These are phyloP conservation scores for Ceratocystis cubensis DNA, from an alignment of 2,329 filamentous ascomycete genomes.

Conservation along the genomic window DNA sequence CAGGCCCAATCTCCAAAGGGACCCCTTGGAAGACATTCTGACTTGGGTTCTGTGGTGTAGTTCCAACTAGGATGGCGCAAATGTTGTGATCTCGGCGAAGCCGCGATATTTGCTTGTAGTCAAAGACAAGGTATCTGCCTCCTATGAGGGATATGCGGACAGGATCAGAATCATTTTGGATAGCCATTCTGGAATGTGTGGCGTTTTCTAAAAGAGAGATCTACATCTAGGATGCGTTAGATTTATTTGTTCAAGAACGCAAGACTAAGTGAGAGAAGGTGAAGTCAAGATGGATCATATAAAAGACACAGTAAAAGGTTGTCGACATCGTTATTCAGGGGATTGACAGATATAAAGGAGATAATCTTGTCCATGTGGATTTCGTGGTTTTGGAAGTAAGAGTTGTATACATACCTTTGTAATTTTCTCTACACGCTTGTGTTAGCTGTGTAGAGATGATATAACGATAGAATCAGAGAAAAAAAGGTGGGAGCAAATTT, in stretches of 20 bases:
- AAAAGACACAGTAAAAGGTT: slow-evolving; percentile 23
- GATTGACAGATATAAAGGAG: slow-evolving; percentile 43
- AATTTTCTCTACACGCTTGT: slow-evolving; percentile 20
- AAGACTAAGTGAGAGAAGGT: background rate
- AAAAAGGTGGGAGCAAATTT: slow-evolving; percentile 20
- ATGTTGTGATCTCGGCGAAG: slow-evolving; percentile 72
- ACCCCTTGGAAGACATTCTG: slow-evolving; percentile 89
- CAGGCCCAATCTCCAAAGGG: slow-evolving; percentile 77
- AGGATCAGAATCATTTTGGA: slow-evolving; percentile 28
- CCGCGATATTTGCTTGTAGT: slow-evolving; percentile 64
- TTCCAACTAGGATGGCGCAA: slow-evolving; percentile 74
- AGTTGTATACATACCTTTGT: slow-evolving; percentile 5
- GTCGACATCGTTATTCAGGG: slow-evolving; percentile 39
- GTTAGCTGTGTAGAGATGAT: slow-evolving; percentile 15
- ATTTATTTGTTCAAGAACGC: background rate
- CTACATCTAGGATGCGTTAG: slow-evolving; percentile 20
- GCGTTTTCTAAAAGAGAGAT: background rate
- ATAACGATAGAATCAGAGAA: slow-evolving; percentile 17
- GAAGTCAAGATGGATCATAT: slow-evolving; percentile 13
- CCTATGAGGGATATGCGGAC: slow-evolving; percentile 72
- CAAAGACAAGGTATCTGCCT: slow-evolving; percentile 79
- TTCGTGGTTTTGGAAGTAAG: background rate
- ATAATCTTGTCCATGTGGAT: slow-evolving; percentile 19
- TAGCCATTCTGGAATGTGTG: background rate
- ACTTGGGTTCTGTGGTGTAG: slow-evolving; percentile 80